Evolutionary conservation across 306 rosid species (phyloP).

Genomic region (Hippophae rhamnoides): DNA sequence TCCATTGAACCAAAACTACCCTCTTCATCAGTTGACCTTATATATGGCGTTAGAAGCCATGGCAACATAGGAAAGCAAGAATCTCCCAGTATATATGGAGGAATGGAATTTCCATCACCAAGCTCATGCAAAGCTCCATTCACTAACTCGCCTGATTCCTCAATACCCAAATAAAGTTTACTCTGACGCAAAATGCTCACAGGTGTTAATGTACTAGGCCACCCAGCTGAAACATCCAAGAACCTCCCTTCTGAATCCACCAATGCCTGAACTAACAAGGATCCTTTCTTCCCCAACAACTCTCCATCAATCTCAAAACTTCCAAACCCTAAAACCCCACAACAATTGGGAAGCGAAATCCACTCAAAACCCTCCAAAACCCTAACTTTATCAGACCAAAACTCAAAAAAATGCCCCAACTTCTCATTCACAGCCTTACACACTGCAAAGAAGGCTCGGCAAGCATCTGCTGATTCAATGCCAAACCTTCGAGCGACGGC

Average conservation of each 20-base stretch:
- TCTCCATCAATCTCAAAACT: slow-evolving; percentile 34
- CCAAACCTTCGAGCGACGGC: slow-evolving; percentile 51
- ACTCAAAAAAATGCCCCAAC: slow-evolving; percentile 50
- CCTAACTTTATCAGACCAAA: slow-evolving; percentile 35
- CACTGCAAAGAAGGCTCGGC: slow-evolving; percentile 48
- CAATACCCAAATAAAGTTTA: slow-evolving; percentile 46
- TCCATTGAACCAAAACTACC: slow-evolving; percentile 40
- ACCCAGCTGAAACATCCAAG: slow-evolving; percentile 75
- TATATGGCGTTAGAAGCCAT: slow-evolving; percentile 80
- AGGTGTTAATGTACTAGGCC: slow-evolving; percentile 59
- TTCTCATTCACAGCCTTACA: slow-evolving; percentile 40
- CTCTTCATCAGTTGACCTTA: slow-evolving; percentile 30
- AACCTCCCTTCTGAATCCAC: slow-evolving; percentile 72
- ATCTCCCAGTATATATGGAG: slow-evolving; percentile 64
- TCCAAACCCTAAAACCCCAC: slow-evolving; percentile 58
- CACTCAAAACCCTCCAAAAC: slow-evolving; percentile 47
- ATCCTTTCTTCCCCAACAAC: slow-evolving; percentile 29
- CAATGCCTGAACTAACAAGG: slow-evolving; percentile 57
- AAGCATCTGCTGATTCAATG: slow-evolving; percentile 36
- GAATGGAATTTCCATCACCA: slow-evolving; percentile 37
- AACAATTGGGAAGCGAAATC: slow-evolving; percentile 65
- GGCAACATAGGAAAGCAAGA: slow-evolving; percentile 70
- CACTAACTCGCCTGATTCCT: slow-evolving; percentile 52
- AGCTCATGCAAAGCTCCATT: slow-evolving; percentile 43
- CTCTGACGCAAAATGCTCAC: slow-evolving; percentile 55